These are phyloP conservation scores for Diaporthe velutina DNA, from an alignment of 2,329 filamentous ascomycete species.

Conservation along the genomic window DNA sequence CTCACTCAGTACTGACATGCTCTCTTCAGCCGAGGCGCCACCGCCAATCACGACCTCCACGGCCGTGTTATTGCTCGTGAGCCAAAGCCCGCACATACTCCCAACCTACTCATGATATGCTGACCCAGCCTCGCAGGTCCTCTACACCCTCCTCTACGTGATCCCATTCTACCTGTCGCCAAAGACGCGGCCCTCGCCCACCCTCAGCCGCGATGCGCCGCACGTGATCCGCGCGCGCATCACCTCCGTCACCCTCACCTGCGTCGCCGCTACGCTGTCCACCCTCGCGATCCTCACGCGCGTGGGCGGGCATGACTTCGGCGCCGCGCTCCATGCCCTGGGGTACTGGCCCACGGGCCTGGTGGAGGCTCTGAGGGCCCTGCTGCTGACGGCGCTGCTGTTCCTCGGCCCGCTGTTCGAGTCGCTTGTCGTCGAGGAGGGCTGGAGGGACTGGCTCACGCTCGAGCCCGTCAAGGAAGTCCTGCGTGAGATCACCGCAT, in stretches of 20 bases:
- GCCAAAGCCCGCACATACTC: conserved; percentile 35
- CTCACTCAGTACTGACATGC: neutral
- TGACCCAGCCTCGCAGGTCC: conserved; percentile 62
- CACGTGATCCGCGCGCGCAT: conserved; percentile 90
- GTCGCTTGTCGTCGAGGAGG: conserved; percentile 77
- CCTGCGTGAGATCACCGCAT: conserved; percentile 81
- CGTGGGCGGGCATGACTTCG: conserved; percentile 55
- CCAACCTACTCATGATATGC: neutral
- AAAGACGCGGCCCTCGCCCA: conserved; percentile 82
- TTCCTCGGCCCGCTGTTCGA: conserved; percentile 91
- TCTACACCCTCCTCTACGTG: conserved; percentile 92
- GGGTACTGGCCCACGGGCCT: conserved; percentile 85
- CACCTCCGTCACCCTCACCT: conserved; percentile 82
- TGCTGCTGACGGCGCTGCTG: conserved; percentile 81
- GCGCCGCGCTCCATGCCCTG: conserved; percentile 75
- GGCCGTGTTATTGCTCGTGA: conserved; percentile 53
- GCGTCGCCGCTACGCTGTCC: conserved; percentile 73
- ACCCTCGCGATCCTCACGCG: conserved; percentile 76
- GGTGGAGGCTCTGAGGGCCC: conserved; percentile 70
- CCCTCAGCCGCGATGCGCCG: conserved; percentile 86
- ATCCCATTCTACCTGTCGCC: conserved; percentile 88
- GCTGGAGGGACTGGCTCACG: conserved; percentile 74
- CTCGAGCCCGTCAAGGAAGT: conserved; percentile 69
- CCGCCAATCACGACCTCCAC: conserved; percentile 56
- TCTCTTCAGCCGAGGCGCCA: neutral